Percentiles rank a stretch among this genome's conserved stretches.
Conservation (phyloP, 768 basidiomycete species). For the Suillus decipiens region DNA sequence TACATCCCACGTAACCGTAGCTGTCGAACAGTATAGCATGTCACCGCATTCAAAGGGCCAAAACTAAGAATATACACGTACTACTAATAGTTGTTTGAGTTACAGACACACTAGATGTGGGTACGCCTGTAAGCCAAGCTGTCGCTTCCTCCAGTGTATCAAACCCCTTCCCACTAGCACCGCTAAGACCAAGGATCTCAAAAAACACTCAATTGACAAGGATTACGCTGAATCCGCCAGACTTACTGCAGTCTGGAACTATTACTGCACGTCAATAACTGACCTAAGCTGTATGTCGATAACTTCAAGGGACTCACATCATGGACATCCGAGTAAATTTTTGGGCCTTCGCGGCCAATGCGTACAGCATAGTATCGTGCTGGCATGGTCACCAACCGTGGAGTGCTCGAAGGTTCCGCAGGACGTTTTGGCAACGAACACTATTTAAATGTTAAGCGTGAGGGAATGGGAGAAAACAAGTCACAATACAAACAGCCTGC, state of each 20-base stretch:
- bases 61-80: slow-evolving; percentile 21
- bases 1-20: not conserved
- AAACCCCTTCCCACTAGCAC: slow-evolving; percentile 34
- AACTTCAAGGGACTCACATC: slow-evolving; percentile 24
- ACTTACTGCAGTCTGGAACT: slow-evolving; percentile 30
- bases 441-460: not conserved
- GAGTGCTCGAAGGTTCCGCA: not conserved
- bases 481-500: not conserved
- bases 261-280: not conserved
- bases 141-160: slow-evolving; percentile 30
- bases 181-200: slow-evolving; percentile 33
- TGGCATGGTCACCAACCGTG: not conserved
- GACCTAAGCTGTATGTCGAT: not conserved
- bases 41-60: not conserved
- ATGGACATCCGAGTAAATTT: slow-evolving; percentile 30
- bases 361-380: slow-evolving; percentile 37
- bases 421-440: not conserved
- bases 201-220: not conserved
- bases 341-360: slow-evolving; percentile 34
- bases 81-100: slow-evolving; percentile 12
- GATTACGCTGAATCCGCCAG: not conserved
- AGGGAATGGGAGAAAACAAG: not conserved
- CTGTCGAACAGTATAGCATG: not conserved
- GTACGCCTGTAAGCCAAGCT: slow-evolving; percentile 22
- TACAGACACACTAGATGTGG: slow-evolving; percentile 14